Base-by-base conservation (phyloP, 805 yeast genomes). In the Aciculoconidium aculeatum region DNA sequence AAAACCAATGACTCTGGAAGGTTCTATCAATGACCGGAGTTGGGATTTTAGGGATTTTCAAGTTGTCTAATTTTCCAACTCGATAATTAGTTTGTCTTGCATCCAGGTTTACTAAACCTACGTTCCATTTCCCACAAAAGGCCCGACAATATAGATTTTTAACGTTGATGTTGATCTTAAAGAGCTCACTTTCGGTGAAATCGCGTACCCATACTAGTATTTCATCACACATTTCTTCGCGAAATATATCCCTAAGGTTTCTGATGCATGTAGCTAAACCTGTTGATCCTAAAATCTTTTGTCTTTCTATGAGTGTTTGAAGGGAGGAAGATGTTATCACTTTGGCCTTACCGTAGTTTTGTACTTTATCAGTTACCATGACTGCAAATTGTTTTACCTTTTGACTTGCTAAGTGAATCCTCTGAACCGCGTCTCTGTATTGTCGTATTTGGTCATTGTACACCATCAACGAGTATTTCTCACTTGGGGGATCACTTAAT, bases 401-500 rank as follows among this genome's bases (percentile, higher is more conserved):
- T 12, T 69, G 67, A 6, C 92, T 81, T 0, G 86, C 78, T 17
- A 67, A 48, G 27, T 72, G 65, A 6, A 86, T 73, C 20, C 83
- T 53, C 30, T 75, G 77, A 3, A 76, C 72, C 0, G 88, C 87
- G 46, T 86, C 94, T 32, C 75, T 62, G 41, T 70, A 76, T 32
- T 87, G 90, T 34, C 81, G 77, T 19, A 73, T 67, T 43, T 80
- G 92, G 47, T 86, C 95, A 42, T 87, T 85, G 67, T 84, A 85
- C 3, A 82, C 55, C 17, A 76, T 53, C 16, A 86, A 55, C 15
- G 64, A 72, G 54, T 65, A 84, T 37, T 66, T 65, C 4, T 55
- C 65, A 11, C 75, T 62, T 11, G 40, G 40, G 8, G 32, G 31
- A n/a, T 27, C 34, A 31, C 47, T 45, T 30, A 67, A 75, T 3